These are phyloP conservation scores for Firmiana major DNA, from an alignment of 345 rosid genomes.

Conservation along the genomic window DNA sequence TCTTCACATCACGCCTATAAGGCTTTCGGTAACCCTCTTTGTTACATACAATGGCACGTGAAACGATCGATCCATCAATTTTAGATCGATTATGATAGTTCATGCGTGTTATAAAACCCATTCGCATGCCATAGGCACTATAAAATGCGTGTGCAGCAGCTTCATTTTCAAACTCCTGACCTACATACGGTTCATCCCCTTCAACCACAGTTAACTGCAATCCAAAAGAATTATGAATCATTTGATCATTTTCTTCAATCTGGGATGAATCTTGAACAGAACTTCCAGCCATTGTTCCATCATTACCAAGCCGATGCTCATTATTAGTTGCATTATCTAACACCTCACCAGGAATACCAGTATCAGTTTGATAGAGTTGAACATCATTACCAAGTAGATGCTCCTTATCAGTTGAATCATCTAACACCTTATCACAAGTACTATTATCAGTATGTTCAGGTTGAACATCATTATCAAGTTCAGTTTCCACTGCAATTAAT, in stretches of 20 bases:
- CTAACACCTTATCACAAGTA: not conserved
- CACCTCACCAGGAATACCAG: not conserved
- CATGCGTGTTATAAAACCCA: slow-evolving; percentile 83
- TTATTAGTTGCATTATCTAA: not conserved
- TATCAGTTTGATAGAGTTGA: slow-evolving; percentile 2
- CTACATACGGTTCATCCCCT: slow-evolving; percentile 59
- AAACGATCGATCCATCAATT: slow-evolving; percentile 84
- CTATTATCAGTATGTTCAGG: not conserved
- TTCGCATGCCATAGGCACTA: slow-evolving; percentile 69
- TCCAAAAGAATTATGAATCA: slow-evolving; percentile 33
- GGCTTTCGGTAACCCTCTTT: slow-evolving; percentile 88
- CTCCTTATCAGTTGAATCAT: not conserved
- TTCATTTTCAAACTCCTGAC: slow-evolving; percentile 89
- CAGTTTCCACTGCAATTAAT: slow-evolving; percentile 68
- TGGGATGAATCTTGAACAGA: slow-evolving; percentile 39
- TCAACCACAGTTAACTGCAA: slow-evolving; percentile 30
- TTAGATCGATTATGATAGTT: slow-evolving; percentile 89
- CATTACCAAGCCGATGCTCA: not conserved
- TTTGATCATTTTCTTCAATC: slow-evolving; percentile 38
- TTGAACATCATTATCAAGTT: slow-evolving; percentile 41
- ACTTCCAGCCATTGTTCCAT: slow-evolving; percentile 32
- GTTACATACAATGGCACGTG: slow-evolving; percentile 93
- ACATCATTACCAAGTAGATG: not conserved
- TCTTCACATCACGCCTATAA: slow-evolving; percentile 69
- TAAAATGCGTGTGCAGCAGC: slow-evolving; percentile 89